These are phyloP conservation scores for Ceratobasidium sp. DNA, from an alignment of 1,284 basidiomycete species.

Conservation along the genomic window DNA sequence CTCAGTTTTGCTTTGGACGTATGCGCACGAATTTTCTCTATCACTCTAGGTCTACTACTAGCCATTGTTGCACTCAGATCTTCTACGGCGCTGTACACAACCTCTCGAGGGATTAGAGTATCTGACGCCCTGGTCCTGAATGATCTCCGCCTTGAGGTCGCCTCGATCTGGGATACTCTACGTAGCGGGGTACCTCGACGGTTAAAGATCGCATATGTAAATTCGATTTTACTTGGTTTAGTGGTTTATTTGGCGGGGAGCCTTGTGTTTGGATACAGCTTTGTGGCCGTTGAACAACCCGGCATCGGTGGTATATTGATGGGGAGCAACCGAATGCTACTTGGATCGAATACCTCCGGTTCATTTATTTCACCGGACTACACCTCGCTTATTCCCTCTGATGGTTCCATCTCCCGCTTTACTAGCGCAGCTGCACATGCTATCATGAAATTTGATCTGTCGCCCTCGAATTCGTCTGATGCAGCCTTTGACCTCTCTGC, in stretches of 20 bases:
- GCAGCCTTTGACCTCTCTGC: not conserved
- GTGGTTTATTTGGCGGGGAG: not conserved
- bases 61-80: not conserved
- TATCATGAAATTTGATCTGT: not conserved
- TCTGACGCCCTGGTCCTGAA: constrained; percentile 3
- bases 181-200: not conserved
- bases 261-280: constrained; percentile 6
- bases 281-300: not conserved
- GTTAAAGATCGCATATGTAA: not conserved
- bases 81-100: not conserved
- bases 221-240: not conserved
- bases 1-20: constrained; percentile 8
- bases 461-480: not conserved
- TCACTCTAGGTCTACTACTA: not conserved
- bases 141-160: not conserved
- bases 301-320: not conserved
- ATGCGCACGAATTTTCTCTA: not conserved
- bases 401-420: not conserved
- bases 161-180: not conserved
- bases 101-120: not conserved
- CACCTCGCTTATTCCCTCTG: not conserved
- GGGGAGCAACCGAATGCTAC: not conserved
- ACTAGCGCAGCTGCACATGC: not conserved
- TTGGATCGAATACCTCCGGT: constrained; percentile 9
- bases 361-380: not conserved